These are phyloP conservation scores for Ploettnerulaceae sp. DNA, from an alignment of 2,329 filamentous ascomycete species.

Conservation along the genomic window DNA sequence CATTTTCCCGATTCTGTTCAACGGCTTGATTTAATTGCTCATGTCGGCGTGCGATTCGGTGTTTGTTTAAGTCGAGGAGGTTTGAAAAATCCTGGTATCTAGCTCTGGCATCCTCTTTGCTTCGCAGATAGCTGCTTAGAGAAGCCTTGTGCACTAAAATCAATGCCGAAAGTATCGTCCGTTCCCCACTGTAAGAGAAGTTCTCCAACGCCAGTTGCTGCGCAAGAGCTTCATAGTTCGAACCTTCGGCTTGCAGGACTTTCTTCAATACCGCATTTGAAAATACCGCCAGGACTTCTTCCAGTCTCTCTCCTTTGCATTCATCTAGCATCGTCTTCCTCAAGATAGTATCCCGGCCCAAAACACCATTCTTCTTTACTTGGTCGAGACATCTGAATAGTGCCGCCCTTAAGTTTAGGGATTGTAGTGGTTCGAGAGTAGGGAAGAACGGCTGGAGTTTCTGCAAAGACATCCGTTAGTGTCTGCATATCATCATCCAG, in stretches of 20 bases:
- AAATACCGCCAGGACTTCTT: slow-evolving; percentile 79
- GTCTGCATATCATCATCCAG: too few species aligned
- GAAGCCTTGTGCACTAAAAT: slow-evolving; percentile 69
- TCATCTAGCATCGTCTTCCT: slow-evolving; percentile 97
- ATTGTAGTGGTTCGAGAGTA: slow-evolving; percentile 83
- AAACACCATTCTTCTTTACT: slow-evolving; percentile 78
- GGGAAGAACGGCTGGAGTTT: slow-evolving; percentile 91
- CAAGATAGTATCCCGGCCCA: slow-evolving; percentile 74
- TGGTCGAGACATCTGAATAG: slow-evolving; percentile 77
- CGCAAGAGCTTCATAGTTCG: slow-evolving; percentile 44
- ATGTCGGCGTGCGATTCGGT: slow-evolving; percentile 49
- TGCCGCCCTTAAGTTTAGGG: slow-evolving; percentile 80
- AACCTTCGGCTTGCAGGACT: slow-evolving; percentile 44
- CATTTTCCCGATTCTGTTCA: slow-evolving; percentile 29
- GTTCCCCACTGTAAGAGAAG: slow-evolving; percentile 51
- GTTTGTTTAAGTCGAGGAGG: slow-evolving; percentile 59
- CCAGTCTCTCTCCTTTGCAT: slow-evolving; percentile 85
- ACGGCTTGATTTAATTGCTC: slow-evolving; percentile 39
- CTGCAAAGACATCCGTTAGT: slow-evolving; percentile 39
- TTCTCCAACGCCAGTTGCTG: slow-evolving; percentile 54
- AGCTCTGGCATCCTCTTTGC: slow-evolving; percentile 54
- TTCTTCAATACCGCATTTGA: slow-evolving; percentile 79
- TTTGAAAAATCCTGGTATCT: slow-evolving; percentile 61
- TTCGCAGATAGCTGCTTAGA: slow-evolving; percentile 52
- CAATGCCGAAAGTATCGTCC: slow-evolving; percentile 56